Percentiles rank a stretch among this genome's conserved stretches.
phyloP scores from a whole-genome alignment of 331 rosid species.

The Erythrophleum ivorense region DNA sequence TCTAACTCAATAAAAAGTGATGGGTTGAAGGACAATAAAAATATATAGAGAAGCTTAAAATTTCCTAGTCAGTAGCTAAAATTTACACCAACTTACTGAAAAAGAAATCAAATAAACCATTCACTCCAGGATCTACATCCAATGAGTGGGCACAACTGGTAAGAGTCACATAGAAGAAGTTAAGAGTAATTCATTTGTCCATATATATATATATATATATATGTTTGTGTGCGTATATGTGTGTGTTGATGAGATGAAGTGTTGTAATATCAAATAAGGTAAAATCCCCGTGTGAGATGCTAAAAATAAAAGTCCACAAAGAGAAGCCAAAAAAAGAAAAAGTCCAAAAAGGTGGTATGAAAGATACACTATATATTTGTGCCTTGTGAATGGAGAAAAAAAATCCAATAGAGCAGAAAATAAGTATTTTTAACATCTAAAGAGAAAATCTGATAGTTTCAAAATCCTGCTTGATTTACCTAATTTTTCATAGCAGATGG shows the following conservation, averaged over 20 bases:
- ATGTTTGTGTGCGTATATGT: background rate
- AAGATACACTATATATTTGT: background rate
- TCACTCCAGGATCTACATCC: constrained; percentile 7
- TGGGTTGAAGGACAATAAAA: constrained; percentile 5
- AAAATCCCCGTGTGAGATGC: background rate
- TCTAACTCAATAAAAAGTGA: background rate
- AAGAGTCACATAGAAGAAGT: background rate
- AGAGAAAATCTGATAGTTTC: background rate
- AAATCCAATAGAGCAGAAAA: constrained; percentile 23
- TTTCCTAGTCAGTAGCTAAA: constrained; percentile 17
- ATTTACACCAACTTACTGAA: constrained; percentile 20
- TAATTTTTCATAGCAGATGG: background rate
- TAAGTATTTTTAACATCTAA: background rate
- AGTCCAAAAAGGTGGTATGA: constrained; percentile 22
- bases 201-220: background rate
- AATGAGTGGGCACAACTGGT: constrained; percentile 3
- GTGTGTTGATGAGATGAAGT: background rate
- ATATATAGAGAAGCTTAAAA: constrained; percentile 27
- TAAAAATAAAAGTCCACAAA: constrained; percentile 4
- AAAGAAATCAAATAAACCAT: constrained; percentile 15
- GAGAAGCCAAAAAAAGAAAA: background rate
- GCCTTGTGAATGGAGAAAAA: background rate
- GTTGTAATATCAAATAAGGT: constrained; percentile 17
- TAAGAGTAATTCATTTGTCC: background rate
- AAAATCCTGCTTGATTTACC: constrained; percentile 26